Evolutionary conservation across 1,284 basidiomycete species (phyloP), one percentile per base, ranked within the genome.

Genomic region (Cutaneotrichosporon sp.): DNA sequence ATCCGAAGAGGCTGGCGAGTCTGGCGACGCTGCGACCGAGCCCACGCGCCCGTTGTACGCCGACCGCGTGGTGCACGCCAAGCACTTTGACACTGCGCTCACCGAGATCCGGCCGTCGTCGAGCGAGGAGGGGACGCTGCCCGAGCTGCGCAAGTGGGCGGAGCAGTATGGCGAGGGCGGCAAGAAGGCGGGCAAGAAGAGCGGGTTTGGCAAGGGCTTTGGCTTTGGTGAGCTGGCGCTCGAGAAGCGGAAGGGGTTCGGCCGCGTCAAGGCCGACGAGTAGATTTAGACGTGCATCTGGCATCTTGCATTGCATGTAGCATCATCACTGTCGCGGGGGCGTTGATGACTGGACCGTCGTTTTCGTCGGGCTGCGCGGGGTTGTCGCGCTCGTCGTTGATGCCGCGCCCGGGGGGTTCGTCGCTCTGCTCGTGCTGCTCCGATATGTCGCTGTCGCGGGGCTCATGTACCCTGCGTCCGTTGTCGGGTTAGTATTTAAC

Each of bases 61-160:
- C 22, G 43, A 54, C 51, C 65, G 69, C 24, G 58, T 67, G 0
- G 51, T 72, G 36, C 51, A 27, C 11, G 62, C 59, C 58, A 85
- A 83, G 62, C 89, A 95, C 73, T 95, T 95, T 73, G 82, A 82
- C 36, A 88, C 88, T 69, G 92, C 92, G 0, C 82, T 94, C 54
- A 87, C 85, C 69, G 91, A 95, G 77, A 93, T 95, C 67, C 88
- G 89, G 1, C 90, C 92, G 10, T 91, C 89, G 0, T 88, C 87
- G 2, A 91, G 90, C 4, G 92, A 94, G 76, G 83, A 87, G 9
- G 91, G 91, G 46, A 89, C 85, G 53, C 84, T 95, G 45, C 82
- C 88, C 2, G 91, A 91, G 66, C 81, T 95, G 64, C 85, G 91
- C 52, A 69, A 76, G 79, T 95, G 92, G 92, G 92, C 94, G 64